Evolutionary conservation across 768 basidiomycete genomes (phyloP).

Genomic region (Clathrus columnatus): DNA sequence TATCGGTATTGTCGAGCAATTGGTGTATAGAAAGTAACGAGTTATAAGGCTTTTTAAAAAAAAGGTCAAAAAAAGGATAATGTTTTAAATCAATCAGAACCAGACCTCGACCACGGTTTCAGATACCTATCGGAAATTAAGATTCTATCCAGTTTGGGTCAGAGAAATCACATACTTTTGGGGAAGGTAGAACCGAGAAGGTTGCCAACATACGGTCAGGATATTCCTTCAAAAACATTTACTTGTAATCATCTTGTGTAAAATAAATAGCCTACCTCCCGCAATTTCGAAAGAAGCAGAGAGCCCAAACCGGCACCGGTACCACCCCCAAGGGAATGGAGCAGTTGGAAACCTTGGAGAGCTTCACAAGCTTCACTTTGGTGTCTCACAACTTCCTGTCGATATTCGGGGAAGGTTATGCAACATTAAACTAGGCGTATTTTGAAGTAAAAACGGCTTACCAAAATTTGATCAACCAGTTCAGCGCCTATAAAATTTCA

Average conservation of each 20-base stretch:
- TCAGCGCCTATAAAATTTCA: slow-evolving; percentile 61
- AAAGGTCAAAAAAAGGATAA: background rate
- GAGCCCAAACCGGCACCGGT: slow-evolving; percentile 84
- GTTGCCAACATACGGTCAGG: slow-evolving; percentile 43
- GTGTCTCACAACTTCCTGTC: slow-evolving; percentile 63
- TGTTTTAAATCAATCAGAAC: background rate
- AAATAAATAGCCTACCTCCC: slow-evolving; percentile 47
- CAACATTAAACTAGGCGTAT: background rate
- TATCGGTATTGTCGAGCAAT: slow-evolving; percentile 79
- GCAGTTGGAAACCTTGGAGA: slow-evolving; percentile 83
- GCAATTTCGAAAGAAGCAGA: slow-evolving; percentile 69
- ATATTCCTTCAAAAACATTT: slow-evolving; percentile 45
- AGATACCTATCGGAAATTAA: slow-evolving; percentile 26
- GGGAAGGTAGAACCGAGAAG: slow-evolving; percentile 45
- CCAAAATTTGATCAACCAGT: slow-evolving; percentile 76
- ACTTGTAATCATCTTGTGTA: background rate
- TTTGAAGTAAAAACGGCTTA: slow-evolving; percentile 18
- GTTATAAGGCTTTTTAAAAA: slow-evolving; percentile 62
- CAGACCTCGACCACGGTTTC: slow-evolving; percentile 47
- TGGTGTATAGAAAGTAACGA: slow-evolving; percentile 79
- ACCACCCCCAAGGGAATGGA: slow-evolving; percentile 88
- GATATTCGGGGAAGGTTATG: background rate
- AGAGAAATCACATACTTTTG: slow-evolving; percentile 33
- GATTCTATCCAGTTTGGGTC: background rate
- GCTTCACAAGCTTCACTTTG: slow-evolving; percentile 79